Base-by-base conservation (phyloP, 148 eudicot species). In the Agrostemma githago region DNA sequence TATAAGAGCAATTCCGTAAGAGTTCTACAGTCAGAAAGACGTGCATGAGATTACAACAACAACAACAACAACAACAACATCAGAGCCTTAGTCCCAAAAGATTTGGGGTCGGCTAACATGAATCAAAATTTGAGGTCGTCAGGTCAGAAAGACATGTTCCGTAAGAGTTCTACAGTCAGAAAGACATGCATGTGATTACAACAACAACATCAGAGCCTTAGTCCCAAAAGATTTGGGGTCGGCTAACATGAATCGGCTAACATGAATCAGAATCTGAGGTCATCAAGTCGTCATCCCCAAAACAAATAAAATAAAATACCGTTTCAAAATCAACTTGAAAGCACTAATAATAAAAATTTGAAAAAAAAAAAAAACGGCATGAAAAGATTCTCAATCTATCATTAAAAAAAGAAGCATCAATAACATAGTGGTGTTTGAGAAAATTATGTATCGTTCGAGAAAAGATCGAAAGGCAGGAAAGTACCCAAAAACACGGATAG, bases 91-190 rank as follows among this genome's bases (percentile, higher is more conserved):
- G 34, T 26, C 34, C 34, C 34, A 26, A 26, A 26, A 26, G 34
- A 26, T 26, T 26, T 26, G 34, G 34, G 34, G 34, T 26, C 34
- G 34, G 34, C 34, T 26, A 26, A 26, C 34, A 26, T 26, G 34
- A 26, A 26, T 26, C 34, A 26, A 1, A 26, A 26, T 26, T 1
- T 26, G 34, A 63, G 44, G 16, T 54, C 16, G 57, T 51, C 67
- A n/a, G n/a, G n/a, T n/a, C n/a, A n/a, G n/a, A n/a, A n/a, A n/a
- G n/a, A n/a, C n/a, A n/a, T n/a, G n/a, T 62, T 43, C 17, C 48
- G 62, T 20, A 68, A 5, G 56, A 14, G 40, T 20, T 60, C 66
- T 76, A 66, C 46, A 46, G 10, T 10, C 53, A 21, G 39, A 75
- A 43, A 61, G 38, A 19, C 21, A 46, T 63, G 62, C 8, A 59